A percentile compares a stretch with the other conserved stretches of the same genome.
phyloP scores from a whole-genome alignment of 768 basidiomycete species.

The Phaffia australis region DNA sequence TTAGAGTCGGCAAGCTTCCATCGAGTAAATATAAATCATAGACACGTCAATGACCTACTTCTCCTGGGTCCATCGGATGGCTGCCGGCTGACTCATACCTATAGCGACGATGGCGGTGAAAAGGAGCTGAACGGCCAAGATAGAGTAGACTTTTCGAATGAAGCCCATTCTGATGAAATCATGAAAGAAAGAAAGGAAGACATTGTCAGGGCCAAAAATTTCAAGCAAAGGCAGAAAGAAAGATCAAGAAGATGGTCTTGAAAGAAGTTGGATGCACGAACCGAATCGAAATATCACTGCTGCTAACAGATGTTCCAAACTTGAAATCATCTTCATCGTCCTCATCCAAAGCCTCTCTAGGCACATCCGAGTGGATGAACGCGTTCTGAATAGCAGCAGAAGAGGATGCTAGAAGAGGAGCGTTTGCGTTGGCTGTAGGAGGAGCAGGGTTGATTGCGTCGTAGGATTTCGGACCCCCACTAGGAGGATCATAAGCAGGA shows the following conservation, averaged over 20 bases:
- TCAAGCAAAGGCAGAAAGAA: not conserved
- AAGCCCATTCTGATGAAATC: conserved; percentile 14
- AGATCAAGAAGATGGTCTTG: too few relatives aligned
- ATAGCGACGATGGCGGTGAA: conserved; percentile 11
- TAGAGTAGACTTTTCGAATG: conserved; percentile 25
- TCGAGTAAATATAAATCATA: too few relatives aligned
- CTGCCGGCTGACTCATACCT: conserved; percentile 17
- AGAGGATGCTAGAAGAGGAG: conserved; percentile 6
- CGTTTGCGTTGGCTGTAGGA: not conserved
- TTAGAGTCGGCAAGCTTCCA: too few relatives aligned
- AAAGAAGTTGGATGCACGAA: not conserved
- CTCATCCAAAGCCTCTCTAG: not conserved
- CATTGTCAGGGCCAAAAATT: not conserved
- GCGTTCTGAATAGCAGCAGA: not conserved
- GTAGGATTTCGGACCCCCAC: conserved; percentile 13
- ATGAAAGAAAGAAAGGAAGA: not conserved
- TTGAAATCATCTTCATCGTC: conserved; percentile 20
- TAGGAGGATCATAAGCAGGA: conserved; percentile 7
- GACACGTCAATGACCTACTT: not conserved
- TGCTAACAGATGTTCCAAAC: conserved; percentile 14
- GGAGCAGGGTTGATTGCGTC: conserved; percentile 1
- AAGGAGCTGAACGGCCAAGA: conserved; percentile 17
- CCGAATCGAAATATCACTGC: conserved; percentile 7
- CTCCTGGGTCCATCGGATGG: conserved; percentile 5
- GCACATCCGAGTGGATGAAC: not conserved